A percentile compares a stretch with the other conserved stretches of the same genome.
phyloP scores from a whole-genome alignment of 352 stramenopile genomes.

The Pythium dissimile region DNA sequence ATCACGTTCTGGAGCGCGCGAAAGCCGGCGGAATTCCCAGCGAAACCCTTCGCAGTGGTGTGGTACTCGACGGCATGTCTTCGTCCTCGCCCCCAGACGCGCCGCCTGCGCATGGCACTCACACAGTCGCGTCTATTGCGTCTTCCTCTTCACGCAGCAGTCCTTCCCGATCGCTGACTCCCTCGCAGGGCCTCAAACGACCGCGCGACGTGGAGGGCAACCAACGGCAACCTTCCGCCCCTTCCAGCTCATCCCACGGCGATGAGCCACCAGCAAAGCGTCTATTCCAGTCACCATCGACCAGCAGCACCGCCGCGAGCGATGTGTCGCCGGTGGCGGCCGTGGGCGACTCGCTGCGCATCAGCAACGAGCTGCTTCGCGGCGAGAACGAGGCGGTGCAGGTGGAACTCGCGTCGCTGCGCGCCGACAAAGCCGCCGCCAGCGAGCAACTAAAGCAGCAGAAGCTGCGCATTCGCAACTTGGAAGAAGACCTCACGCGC shows the following conservation, averaged over 20 bases:
- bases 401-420: constrained; percentile 9
- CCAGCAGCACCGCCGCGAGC: background rate
- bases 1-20: background rate
- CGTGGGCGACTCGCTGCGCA: constrained; percentile 28
- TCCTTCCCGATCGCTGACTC: background rate
- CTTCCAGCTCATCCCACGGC: background rate
- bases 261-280: background rate
- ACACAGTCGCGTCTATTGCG: background rate
- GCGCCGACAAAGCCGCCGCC: constrained; percentile 14
- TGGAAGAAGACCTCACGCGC: constrained; percentile 40
- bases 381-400: constrained; percentile 37
- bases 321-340: background rate
- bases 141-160: background rate
- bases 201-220: background rate
- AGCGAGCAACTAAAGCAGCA: constrained; percentile 14
- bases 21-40: background rate
- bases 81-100: background rate
- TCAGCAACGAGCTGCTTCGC: constrained; percentile 36
- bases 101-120: background rate
- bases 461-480: constrained; percentile 25
- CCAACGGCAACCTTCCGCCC: background rate
- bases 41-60: no score
- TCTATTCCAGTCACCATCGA: background rate
- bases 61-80: background rate
- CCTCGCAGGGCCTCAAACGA: constrained; percentile 12